Conservation (phyloP, 2,329 filamentous ascomycete species). For the Cytospora schulzeri region DNA sequence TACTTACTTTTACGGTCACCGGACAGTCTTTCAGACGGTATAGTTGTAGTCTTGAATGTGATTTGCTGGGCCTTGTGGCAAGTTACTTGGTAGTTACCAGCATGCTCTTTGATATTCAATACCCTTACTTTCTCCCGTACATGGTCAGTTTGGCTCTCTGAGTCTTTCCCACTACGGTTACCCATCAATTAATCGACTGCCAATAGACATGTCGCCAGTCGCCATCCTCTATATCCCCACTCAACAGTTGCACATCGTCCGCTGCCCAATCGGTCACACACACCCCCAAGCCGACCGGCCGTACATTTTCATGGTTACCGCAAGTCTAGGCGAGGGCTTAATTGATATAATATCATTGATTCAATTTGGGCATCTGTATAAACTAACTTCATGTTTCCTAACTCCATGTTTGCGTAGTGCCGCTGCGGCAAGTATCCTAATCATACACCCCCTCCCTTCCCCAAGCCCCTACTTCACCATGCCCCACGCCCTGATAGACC, state of each 20-base stretch:
- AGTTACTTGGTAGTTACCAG: neutral
- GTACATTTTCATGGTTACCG: neutral
- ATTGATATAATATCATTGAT: neutral
- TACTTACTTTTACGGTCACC: too few relatives aligned
- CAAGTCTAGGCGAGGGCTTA: neutral
- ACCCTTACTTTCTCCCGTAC: neutral
- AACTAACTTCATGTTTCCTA: too few relatives aligned
- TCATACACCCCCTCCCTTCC: neutral
- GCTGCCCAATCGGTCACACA: neutral
- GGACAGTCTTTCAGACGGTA: too few relatives aligned
- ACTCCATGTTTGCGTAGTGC: neutral
- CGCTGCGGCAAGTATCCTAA: neutral
- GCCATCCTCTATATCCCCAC: too few relatives aligned
- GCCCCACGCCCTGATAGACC: neutral
- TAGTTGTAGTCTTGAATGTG: too few relatives aligned
- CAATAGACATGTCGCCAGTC: too few relatives aligned
- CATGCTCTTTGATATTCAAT: neutral
- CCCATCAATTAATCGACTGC: too few relatives aligned
- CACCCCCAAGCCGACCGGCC: neutral
- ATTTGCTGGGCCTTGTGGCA: neutral
- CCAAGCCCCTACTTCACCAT: too few relatives aligned
- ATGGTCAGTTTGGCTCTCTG: neutral
- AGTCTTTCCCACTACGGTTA: too few relatives aligned
- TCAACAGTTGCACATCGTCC: neutral
- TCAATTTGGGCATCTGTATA: neutral